These are phyloP conservation scores for Plasmodium yoelii DNA, from an alignment of 169 alveolate species.

Conservation along the genomic window DNA sequence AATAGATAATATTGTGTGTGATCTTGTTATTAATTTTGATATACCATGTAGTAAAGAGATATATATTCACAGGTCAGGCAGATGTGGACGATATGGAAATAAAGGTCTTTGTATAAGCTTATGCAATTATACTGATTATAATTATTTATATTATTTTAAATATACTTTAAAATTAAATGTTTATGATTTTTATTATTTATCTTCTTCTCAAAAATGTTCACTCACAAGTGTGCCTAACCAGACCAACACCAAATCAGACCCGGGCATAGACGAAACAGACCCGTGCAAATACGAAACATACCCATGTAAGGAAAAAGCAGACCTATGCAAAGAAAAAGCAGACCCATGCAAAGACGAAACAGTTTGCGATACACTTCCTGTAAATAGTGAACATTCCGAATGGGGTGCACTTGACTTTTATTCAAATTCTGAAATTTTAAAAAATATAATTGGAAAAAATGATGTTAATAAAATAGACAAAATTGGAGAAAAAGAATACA, in stretches of 20 bases:
- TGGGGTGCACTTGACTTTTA: neutral
- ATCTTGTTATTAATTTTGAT: slow-evolving; percentile 92
- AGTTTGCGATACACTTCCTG: neutral
- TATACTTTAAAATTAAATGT: slow-evolving; percentile 37
- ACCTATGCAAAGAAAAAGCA: no score
- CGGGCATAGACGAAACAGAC: neutral
- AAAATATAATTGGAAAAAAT: neutral
- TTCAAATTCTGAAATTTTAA: no score
- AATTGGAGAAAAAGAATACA: neutral
- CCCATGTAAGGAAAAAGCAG: no score
- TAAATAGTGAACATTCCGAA: neutral
- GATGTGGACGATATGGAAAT: slow-evolving; percentile 91
- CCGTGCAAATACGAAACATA: neutral
- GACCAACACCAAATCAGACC: no score
- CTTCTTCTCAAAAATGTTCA: neutral
- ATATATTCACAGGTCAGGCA: slow-evolving; percentile 92
- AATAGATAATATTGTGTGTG: slow-evolving; percentile 89
- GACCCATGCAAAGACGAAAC: neutral
- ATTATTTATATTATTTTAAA: slow-evolving; percentile 41
- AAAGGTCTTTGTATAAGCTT: slow-evolving; percentile 88
- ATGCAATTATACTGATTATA: slow-evolving; percentile 73
- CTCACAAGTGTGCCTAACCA: no score
- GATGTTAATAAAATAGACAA: neutral
- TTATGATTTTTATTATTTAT: slow-evolving; percentile 29
- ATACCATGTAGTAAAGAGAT: slow-evolving; percentile 88